Base-by-base conservation (phyloP, 129 eudicot species). In the Artemisia argyi region DNA sequence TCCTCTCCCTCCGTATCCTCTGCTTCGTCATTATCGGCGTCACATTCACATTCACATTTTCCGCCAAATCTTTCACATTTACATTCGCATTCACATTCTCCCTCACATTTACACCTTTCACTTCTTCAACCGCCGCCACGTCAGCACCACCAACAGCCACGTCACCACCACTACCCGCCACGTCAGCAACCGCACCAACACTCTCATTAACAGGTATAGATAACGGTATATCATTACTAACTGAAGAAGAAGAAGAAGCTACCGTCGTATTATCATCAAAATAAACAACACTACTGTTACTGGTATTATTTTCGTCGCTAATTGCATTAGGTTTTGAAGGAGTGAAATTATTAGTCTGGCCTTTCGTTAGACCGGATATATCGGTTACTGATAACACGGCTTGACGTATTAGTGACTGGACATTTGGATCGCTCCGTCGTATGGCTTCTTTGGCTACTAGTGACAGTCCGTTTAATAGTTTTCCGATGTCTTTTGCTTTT, bases 1-100 rank as follows among this genome's bases (percentile, higher is more conserved):
- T 86, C 76, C 99, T 83, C 85, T 95, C 97, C 84, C 84, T 82
- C n/a, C 83, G 87, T 81, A 78, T 80, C 83, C 97, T 91, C 66
- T 50, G 77, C 32, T 80, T 82, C 66, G 66, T 79, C 22, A 64
- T 16, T 50, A 75, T 14, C 7, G 42, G 67, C 56, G 63, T 5
- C 20, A 42, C n/a, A 24, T 11, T 28, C 42, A 22, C 66, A 35
- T 35, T 35, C 46, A 7, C 46, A 4, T 28, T 28, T 2, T 2
- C 35, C 3, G 3, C 35, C 35, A 28, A 22, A 22, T 22, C 35
- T 4, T 28, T 28, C 39, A 0, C 42, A 5, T 5, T 32, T 7
- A 5, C 42, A 4, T 4, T 5, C 46, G 5, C 46, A 5, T 5
- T 32, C 42, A 5, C 42, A 4, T 4, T 5, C 44, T 15, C 69